A percentile compares a stretch with the other conserved stretches of the same genome.
Evolutionary conservation across 1,139 yeast species (phyloP).

Genomic region (Eremothecium gossypii): DNA sequence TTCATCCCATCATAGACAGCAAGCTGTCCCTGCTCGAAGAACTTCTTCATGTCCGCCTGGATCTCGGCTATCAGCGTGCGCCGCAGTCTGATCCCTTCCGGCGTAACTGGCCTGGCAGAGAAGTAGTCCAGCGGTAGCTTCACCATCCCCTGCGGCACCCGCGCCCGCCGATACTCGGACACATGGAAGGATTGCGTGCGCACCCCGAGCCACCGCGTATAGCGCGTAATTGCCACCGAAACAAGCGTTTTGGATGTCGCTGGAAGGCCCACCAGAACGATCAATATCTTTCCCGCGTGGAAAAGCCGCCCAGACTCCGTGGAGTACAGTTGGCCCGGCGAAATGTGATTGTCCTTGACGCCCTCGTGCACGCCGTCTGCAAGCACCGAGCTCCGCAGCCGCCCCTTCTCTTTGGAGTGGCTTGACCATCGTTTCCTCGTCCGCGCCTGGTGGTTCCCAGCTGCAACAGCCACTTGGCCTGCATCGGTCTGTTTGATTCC

Average conservation of each 20-base stretch:
- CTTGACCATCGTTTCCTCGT: slow-evolving; percentile 39
- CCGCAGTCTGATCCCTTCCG: slow-evolving; percentile 48
- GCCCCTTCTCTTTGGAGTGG: slow-evolving; percentile 7
- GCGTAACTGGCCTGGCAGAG: slow-evolving; percentile 49
- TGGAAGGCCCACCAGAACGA: slow-evolving; percentile 86
- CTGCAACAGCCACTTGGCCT: slow-evolving; percentile 21
- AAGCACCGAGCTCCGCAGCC: slow-evolving; percentile 7
- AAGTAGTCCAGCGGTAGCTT: slow-evolving; percentile 65
- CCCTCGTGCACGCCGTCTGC: slow-evolving; percentile 32
- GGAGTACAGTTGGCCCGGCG: slow-evolving; percentile 84
- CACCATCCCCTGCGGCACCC: slow-evolving; percentile 34
- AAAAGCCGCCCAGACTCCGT: slow-evolving; percentile 85
- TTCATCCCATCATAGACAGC: slow-evolving; percentile 96
- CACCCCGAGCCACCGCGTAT: slow-evolving; percentile 91
- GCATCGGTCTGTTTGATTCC: slow-evolving; percentile 7
- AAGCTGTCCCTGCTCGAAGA: slow-evolving; percentile 82
- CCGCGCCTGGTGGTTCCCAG: slow-evolving; percentile 45
- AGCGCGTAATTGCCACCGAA: slow-evolving; percentile 83
- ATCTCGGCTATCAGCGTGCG: slow-evolving; percentile 55
- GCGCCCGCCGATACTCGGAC: slow-evolving; percentile 78
- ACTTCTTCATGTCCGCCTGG: slow-evolving; percentile 56
- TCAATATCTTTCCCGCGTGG: slow-evolving; percentile 91
- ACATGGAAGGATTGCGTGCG: slow-evolving; percentile 86
- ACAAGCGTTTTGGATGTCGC: slow-evolving; percentile 94
- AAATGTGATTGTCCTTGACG: slow-evolving; percentile 30